Evolutionary conservation across 441 rosid genomes (phyloP).

Genomic region (Mallotus japonicus): DNA sequence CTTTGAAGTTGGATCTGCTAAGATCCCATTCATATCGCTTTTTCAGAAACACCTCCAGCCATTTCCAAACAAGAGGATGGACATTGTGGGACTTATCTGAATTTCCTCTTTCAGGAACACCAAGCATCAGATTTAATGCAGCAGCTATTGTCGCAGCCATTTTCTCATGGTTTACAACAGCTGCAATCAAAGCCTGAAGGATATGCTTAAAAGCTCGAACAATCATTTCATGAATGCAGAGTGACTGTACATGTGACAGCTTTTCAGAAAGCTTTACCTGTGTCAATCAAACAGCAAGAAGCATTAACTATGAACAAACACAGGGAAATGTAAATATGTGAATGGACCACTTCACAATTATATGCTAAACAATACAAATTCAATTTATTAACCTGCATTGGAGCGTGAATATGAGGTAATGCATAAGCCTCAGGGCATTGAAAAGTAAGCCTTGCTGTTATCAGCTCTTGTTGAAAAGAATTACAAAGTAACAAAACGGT

Average conservation of each 20-base stretch:
- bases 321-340: too few relatives aligned
- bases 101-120: slow-evolving; percentile 34
- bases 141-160: slow-evolving; percentile 55
- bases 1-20: slow-evolving; percentile 46
- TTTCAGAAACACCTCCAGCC: slow-evolving; percentile 51
- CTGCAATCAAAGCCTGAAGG: slow-evolving; percentile 54
- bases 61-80: slow-evolving; percentile 45
- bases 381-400: slow-evolving; percentile 7
- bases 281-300: slow-evolving; percentile 22
- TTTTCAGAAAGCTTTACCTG: slow-evolving; percentile 65
- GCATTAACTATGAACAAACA: slow-evolving; percentile 14
- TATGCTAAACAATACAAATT: neutral
- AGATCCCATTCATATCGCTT: slow-evolving; percentile 60
- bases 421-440: neutral
- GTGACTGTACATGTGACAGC: slow-evolving; percentile 79
- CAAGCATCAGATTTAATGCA: slow-evolving; percentile 52
- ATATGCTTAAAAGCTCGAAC: slow-evolving; percentile 68
- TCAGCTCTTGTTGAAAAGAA: slow-evolving; percentile 3
- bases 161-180: slow-evolving; percentile 36
- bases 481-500: neutral
- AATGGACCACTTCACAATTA: neutral
- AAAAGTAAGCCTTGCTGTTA: neutral
- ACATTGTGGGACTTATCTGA: slow-evolving; percentile 33
- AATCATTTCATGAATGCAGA: slow-evolving; percentile 76
- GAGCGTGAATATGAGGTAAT: neutral